phyloP scores from a whole-genome alignment of 345 rosid genomes.

The Combretum micranthum region DNA sequence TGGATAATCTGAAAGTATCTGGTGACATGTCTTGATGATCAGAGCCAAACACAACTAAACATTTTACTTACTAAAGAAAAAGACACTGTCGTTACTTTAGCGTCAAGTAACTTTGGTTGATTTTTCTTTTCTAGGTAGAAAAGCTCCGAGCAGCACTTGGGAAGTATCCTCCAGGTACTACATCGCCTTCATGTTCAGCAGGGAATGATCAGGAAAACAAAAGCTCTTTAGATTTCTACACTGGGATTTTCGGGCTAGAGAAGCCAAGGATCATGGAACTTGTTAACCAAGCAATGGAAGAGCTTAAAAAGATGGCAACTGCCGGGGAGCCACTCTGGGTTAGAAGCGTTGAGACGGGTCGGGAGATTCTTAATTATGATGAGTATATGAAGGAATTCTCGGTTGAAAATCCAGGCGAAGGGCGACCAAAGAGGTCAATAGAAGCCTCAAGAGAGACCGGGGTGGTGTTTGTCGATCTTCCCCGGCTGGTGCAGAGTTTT shows the following conservation, averaged over 20 bases:
- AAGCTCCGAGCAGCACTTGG: conserved; percentile 62
- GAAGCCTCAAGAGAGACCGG: conserved; percentile 89
- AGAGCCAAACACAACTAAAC: no score
- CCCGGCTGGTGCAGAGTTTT: conserved; percentile 70
- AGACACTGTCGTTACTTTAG: no score
- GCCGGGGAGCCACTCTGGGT: conserved; percentile 79
- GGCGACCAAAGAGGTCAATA: conserved; percentile 49
- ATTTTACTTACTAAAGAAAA: no score
- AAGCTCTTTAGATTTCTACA: conserved; percentile 68
- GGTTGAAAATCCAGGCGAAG: conserved; percentile 28
- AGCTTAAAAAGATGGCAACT: conserved; percentile 75
- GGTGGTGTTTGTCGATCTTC: conserved; percentile 74
- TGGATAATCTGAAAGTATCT: no score
- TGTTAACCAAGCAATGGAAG: conserved; percentile 72
- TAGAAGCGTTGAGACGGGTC: conserved; percentile 83
- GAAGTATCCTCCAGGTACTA: conserved; percentile 39
- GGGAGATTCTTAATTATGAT: conserved; percentile 92
- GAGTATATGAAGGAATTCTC: conserved; percentile 76
- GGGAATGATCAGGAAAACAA: conserved; percentile 57
- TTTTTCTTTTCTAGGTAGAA: conserved; percentile 36
- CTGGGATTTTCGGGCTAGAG: conserved; percentile 74
- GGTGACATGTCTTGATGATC: no score
- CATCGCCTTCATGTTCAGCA: conserved; percentile 55
- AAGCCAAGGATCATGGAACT: conserved; percentile 66
- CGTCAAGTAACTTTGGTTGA: no score